These are phyloP conservation scores for Rasamsonia emersonii DNA, from an alignment of 2,329 filamentous ascomycete genomes.

Conservation along the genomic window DNA sequence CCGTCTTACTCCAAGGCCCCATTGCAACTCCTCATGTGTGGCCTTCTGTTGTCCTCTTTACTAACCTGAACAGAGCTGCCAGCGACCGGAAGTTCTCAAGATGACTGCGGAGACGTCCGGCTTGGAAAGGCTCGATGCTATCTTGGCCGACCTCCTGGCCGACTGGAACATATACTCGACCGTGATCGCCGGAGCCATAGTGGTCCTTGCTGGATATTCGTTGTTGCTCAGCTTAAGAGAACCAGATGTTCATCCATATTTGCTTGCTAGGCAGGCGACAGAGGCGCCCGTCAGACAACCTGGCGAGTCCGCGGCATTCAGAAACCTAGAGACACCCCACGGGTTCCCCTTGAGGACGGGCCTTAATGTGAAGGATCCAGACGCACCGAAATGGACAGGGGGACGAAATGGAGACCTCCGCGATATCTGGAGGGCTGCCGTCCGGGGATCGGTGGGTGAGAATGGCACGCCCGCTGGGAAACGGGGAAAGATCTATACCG, in stretches of 20 bases:
- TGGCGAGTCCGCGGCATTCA: constrained; percentile 76
- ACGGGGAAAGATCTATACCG: constrained; percentile 64
- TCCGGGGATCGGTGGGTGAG: constrained; percentile 55
- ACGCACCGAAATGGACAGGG: constrained; percentile 70
- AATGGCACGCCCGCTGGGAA: constrained; percentile 54
- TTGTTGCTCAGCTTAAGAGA: constrained; percentile 65
- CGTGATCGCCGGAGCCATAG: constrained; percentile 56
- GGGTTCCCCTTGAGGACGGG: constrained; percentile 71
- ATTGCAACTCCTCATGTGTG: too few relatives aligned
- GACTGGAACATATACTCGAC: constrained; percentile 82
- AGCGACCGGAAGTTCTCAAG: constrained; percentile 4
- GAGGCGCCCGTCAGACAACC: constrained; percentile 71
- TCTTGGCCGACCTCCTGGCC: constrained; percentile 59
- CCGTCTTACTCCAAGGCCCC: too few relatives aligned
- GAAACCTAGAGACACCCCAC: constrained; percentile 76
- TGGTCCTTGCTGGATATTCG: constrained; percentile 61
- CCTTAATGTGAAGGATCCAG: constrained; percentile 72
- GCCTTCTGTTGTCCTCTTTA: too few relatives aligned
- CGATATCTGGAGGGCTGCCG: constrained; percentile 76
- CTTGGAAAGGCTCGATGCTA: constrained; percentile 61
- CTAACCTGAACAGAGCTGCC: neutral
- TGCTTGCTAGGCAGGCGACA: constrained; percentile 76
- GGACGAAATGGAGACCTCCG: constrained; percentile 83
- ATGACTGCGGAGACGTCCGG: constrained; percentile 42
- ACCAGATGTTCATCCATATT: constrained; percentile 83